These are phyloP conservation scores for Lachnellula hyalina DNA, from an alignment of 2,329 filamentous ascomycete genomes.

Conservation along the genomic window DNA sequence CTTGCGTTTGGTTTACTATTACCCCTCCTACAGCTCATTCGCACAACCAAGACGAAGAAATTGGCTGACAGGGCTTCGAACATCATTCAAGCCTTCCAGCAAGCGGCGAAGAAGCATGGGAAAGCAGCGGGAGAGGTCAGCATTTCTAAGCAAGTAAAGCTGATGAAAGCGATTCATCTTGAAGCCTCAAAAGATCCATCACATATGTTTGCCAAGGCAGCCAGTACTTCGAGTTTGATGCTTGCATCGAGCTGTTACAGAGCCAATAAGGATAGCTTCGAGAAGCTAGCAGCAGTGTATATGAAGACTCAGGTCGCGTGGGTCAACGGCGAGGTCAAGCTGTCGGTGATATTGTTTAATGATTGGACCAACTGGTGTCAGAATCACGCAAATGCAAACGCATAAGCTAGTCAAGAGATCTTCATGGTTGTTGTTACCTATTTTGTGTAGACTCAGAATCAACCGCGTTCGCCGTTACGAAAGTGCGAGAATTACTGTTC, in stretches of 20 bases:
- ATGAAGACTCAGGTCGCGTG: conserved; percentile 54
- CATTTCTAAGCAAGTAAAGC: conserved; percentile 36
- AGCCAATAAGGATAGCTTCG: conserved; percentile 46
- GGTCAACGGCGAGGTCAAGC: conserved; percentile 51
- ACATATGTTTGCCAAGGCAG: conserved; percentile 67
- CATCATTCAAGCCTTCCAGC: conserved; percentile 69
- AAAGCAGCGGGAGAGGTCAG: conserved; percentile 37
- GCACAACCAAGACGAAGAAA: conserved; percentile 71
- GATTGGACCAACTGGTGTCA: conserved; percentile 73
- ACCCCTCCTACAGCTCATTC: conserved; percentile 70
- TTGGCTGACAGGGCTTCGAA: conserved; percentile 67
- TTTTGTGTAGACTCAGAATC: background rate
- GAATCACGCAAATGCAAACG: conserved; percentile 34
- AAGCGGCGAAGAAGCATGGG: conserved; percentile 52
- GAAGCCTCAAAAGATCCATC: conserved; percentile 59
- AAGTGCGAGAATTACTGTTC: background rate
- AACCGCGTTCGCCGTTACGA: background rate
- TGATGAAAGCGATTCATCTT: conserved; percentile 63
- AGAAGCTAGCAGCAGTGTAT: conserved; percentile 59
- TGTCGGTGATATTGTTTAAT: conserved; percentile 61
- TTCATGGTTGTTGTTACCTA: background rate
- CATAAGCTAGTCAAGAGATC: background rate
- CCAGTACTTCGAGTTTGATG: conserved; percentile 66
- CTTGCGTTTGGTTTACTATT: conserved; percentile 66
- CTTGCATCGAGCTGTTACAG: conserved; percentile 58